Conservation (phyloP, 192 early-diverging fungal genomes). For the Helicostylum pulchrum region DNA sequence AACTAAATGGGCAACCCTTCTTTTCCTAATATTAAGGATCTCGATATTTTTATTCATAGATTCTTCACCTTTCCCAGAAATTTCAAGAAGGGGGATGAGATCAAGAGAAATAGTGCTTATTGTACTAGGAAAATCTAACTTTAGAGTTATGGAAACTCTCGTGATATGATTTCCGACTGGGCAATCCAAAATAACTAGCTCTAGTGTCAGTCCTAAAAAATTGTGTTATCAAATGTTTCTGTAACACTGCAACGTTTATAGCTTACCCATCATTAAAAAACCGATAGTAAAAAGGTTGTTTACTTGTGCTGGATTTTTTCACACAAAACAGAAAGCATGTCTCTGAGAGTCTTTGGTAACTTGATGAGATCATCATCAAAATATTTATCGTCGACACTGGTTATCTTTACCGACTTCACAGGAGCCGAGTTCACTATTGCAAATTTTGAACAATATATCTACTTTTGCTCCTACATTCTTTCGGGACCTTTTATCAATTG, state of each 20-base stretch:
- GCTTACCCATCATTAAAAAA: conserved; percentile 2
- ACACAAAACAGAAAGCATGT: no score
- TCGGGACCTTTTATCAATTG: no score
- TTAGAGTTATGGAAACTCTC: not conserved
- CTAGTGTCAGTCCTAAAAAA: not conserved
- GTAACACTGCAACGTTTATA: not conserved
- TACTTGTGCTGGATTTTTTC: not conserved
- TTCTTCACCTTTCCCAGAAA: conserved; percentile 1
- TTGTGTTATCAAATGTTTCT: not conserved
- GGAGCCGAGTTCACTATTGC: not conserved
- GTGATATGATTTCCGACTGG: conserved; percentile 1
- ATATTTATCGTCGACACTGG: no score
- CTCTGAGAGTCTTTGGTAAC: no score
- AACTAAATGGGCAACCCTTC: not conserved
- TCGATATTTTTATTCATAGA: not conserved
- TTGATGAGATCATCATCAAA: no score
- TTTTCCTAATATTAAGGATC: not conserved
- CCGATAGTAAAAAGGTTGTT: not conserved
- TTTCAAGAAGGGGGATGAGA: not conserved
- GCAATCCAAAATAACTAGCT: conserved; percentile 7
- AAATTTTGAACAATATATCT: not conserved
- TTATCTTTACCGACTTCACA: not conserved
- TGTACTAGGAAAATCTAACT: not conserved
- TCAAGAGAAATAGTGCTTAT: not conserved
- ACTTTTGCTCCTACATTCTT: not conserved